Evolutionary conservation across 768 basidiomycete genomes (phyloP).

Genomic region (Lentinula guzmanii): DNA sequence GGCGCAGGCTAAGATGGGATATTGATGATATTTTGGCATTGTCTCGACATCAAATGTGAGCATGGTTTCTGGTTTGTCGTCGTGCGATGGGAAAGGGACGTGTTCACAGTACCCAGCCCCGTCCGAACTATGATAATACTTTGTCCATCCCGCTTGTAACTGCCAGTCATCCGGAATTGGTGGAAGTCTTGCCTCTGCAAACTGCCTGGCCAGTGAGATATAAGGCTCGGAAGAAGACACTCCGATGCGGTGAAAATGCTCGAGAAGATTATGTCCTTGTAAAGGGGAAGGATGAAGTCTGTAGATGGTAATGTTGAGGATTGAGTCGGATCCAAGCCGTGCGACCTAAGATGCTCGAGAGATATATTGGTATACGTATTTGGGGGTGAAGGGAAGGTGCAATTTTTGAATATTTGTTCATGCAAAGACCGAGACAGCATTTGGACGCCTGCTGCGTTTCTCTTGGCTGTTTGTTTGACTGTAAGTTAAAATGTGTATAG

Average conservation of each 20-base stretch:
- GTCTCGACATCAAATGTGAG: slow-evolving; percentile 95
- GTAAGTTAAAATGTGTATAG: neutral
- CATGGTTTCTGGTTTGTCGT: slow-evolving; percentile 61
- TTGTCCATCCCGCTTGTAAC: slow-evolving; percentile 78
- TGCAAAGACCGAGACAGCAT: slow-evolving; percentile 80
- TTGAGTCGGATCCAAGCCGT: slow-evolving; percentile 74
- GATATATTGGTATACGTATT: slow-evolving; percentile 67
- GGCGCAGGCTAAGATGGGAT: slow-evolving; percentile 85
- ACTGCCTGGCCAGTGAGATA: slow-evolving; percentile 57
- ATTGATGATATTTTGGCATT: slow-evolving; percentile 75
- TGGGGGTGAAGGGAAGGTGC: slow-evolving; percentile 57
- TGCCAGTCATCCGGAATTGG: slow-evolving; percentile 47
- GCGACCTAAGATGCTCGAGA: slow-evolving; percentile 70
- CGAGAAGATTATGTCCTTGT: slow-evolving; percentile 73
- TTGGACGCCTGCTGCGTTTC: slow-evolving; percentile 92
- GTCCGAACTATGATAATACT: slow-evolving; percentile 65
- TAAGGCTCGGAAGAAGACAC: slow-evolving; percentile 66
- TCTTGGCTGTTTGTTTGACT: slow-evolving; percentile 38
- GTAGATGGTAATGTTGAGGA: slow-evolving; percentile 78
- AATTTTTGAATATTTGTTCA: slow-evolving; percentile 72
- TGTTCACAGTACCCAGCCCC: slow-evolving; percentile 74
- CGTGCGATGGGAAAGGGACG: slow-evolving; percentile 60
- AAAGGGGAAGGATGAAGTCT: slow-evolving; percentile 79
- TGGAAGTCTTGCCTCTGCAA: slow-evolving; percentile 50
- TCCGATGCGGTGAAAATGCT: slow-evolving; percentile 88